Evolutionary conservation across 2,329 filamentous ascomycete species (phyloP).

Genomic region (Botrytis squamosa): DNA sequence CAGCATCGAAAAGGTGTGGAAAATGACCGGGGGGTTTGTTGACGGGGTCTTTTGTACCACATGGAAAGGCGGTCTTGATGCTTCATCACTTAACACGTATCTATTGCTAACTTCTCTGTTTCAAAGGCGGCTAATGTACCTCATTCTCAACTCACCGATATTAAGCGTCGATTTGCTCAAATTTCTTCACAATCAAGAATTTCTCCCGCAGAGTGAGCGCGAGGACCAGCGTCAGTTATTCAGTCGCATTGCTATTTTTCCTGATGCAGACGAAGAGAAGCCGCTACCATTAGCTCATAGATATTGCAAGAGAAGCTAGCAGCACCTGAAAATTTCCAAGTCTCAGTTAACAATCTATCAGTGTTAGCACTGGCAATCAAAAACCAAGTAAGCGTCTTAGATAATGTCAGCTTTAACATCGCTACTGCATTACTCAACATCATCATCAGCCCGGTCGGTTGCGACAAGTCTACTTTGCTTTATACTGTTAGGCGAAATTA

Average conservation of each 20-base stretch:
- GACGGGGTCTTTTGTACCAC: rapidly evolving
- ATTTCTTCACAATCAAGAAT: too few species aligned
- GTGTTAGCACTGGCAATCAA: neutral
- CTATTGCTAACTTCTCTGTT: neutral
- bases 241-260: neutral
- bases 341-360: neutral
- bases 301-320: too few species aligned
- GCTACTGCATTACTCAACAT: neutral
- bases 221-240: neutral
- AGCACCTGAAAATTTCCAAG: too few species aligned
- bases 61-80: rapidly evolving
- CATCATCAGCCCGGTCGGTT: rapidly evolving
- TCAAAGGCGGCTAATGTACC: neutral
- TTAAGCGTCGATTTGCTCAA: too few species aligned
- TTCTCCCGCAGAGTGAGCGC: neutral
- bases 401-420: neutral
- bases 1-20: neutral
- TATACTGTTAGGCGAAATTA: neutral
- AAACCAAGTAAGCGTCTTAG: neutral
- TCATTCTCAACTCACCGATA: too few species aligned
- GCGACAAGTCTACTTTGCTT: neutral
- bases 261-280: neutral
- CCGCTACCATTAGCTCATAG: too few species aligned
- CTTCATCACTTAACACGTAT: neutral
- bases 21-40: rapidly evolving